phyloP scores from a whole-genome alignment of 805 yeast genomes.

The Starmerella davenportii region DNA sequence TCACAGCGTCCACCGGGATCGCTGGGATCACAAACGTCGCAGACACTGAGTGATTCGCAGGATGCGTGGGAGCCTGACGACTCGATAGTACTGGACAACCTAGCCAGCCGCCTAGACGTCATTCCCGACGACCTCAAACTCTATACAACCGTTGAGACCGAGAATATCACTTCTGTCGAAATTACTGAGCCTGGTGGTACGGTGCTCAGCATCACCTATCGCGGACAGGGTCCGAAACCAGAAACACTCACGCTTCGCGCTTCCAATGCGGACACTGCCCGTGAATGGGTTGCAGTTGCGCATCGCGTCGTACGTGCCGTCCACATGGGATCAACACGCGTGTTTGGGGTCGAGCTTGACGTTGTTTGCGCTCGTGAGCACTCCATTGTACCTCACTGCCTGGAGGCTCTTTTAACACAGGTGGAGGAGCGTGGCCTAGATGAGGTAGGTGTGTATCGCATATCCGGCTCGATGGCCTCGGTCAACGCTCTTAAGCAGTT shows the following conservation, averaged over 20 bases:
- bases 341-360: constrained; percentile 75
- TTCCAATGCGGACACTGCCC: constrained; percentile 38
- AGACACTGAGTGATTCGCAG: neutral
- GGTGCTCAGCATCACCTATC: constrained; percentile 1
- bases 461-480: constrained; percentile 44
- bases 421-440: constrained; percentile 77
- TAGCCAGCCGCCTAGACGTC: neutral
- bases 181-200: neutral
- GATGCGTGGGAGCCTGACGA: constrained; percentile 6
- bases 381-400: constrained; percentile 42
- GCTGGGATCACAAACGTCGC: too few species aligned
- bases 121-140: constrained; percentile 2
- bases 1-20: neutral
- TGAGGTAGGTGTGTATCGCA: constrained; percentile 78
- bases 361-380: constrained; percentile 59
- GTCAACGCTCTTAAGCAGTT: constrained; percentile 36
- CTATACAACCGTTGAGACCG: neutral
- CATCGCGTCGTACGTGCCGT: constrained; percentile 3
- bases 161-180: constrained; percentile 1
- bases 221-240: constrained; percentile 2
- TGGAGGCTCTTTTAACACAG: constrained; percentile 47
- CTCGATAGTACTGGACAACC: constrained; percentile 1
- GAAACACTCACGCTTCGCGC: constrained; percentile 41
- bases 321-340: constrained; percentile 25
- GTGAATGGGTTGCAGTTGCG: constrained; percentile 46